Evolutionary conservation across 352 stramenopile genomes (phyloP).

Genomic region (Phytophthora litchii): DNA sequence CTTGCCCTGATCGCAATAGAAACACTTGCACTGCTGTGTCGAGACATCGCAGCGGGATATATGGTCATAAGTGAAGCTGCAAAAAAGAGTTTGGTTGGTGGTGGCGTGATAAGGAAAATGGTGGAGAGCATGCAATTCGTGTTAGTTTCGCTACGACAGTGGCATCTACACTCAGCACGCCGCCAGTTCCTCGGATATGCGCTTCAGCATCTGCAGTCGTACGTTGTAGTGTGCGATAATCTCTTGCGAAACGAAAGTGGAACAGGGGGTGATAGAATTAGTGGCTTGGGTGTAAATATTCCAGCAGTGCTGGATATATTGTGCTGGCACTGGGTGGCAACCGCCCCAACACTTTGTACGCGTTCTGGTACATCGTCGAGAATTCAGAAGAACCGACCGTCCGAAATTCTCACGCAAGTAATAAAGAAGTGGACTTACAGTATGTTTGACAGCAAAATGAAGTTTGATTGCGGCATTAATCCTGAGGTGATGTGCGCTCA

Average conservation of each 20-base stretch:
- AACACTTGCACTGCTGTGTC: slow-evolving; percentile 49
- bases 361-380: slow-evolving; percentile 39
- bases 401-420: slow-evolving; percentile 11
- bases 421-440: slow-evolving; percentile 7
- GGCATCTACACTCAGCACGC: slow-evolving; percentile 32
- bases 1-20: slow-evolving; percentile 61
- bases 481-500: slow-evolving; percentile 39
- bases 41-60: slow-evolving; percentile 30
- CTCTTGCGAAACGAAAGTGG: slow-evolving; percentile 14
- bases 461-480: background rate
- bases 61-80: slow-evolving; percentile 13
- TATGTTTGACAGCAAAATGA: slow-evolving; percentile 1
- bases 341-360: slow-evolving; percentile 52
- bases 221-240: slow-evolving; percentile 19
- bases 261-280: background rate
- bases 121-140: slow-evolving; percentile 26
- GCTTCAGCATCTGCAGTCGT: slow-evolving; percentile 36
- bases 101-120: slow-evolving; percentile 9
- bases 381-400: slow-evolving; percentile 29
- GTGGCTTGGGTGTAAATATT: background rate
- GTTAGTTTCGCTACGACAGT: slow-evolving; percentile 21
- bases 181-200: slow-evolving; percentile 34
- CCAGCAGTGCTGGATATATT: slow-evolving; percentile 35
- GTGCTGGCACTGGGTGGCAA: slow-evolving; percentile 71
- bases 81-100: slow-evolving; percentile 2